Conservation (phyloP, 2,329 filamentous ascomycete genomes). For the Phaeosphaeriaceae sp. region DNA sequence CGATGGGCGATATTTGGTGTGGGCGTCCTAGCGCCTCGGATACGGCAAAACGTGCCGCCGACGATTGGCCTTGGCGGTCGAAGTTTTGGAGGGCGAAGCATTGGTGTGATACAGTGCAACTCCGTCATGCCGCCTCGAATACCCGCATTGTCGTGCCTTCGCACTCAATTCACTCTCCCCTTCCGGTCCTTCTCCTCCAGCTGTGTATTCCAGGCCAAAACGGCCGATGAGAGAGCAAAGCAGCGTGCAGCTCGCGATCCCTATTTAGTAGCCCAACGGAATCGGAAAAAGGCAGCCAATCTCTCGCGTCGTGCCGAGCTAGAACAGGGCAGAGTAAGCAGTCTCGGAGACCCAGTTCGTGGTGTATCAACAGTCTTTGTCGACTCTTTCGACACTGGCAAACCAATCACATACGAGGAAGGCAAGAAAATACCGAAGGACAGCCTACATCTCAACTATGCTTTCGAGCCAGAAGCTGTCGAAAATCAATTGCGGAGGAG, state of each 20-base stretch:
- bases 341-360: constrained; percentile 77
- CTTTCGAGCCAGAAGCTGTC: constrained; percentile 72
- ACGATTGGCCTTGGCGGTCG: not conserved
- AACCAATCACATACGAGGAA: constrained; percentile 36
- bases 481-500: constrained; percentile 70
- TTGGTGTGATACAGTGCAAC: constrained; percentile 9
- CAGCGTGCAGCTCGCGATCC: constrained; percentile 76
- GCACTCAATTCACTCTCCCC: constrained; percentile 58
- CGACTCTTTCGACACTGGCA: constrained; percentile 74
- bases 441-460: constrained; percentile 72
- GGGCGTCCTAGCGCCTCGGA: constrained; percentile 16
- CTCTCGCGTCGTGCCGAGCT: constrained; percentile 75
- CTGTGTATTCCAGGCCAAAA: constrained; percentile 64
- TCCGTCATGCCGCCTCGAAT: constrained; percentile 57
- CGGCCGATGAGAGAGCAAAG: constrained; percentile 52
- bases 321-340: constrained; percentile 66
- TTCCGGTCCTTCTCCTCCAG: constrained; percentile 67
- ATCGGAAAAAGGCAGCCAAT: constrained; percentile 84
- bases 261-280: constrained; percentile 79
- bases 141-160: constrained; percentile 52
- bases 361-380: constrained; percentile 83
- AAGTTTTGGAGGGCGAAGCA: constrained; percentile 7
- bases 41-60: constrained; percentile 5
- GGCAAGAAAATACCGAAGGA: constrained; percentile 33
- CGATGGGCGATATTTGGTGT: constrained; percentile 19